phyloP scores from a whole-genome alignment of 2,329 filamentous ascomycete genomes.

The Tolypocladium nubicola region DNA sequence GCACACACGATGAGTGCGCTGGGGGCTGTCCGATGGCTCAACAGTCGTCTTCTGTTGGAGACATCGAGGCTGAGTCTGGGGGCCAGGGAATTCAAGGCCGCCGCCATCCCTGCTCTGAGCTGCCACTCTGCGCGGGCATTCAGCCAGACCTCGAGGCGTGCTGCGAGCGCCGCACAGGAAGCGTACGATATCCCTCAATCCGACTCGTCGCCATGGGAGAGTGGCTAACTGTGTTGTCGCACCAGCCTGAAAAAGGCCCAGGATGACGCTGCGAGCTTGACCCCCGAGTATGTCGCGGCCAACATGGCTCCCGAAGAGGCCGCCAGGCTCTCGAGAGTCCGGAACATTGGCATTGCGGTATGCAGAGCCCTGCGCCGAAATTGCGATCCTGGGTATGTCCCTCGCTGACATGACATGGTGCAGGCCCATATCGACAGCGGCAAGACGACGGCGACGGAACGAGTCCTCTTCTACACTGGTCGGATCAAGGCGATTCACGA shows the following conservation, averaged over 20 bases:
- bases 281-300: slow-evolving; percentile 54
- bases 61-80: slow-evolving; percentile 15
- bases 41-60: slow-evolving; percentile 24
- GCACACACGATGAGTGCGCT: slow-evolving; percentile 26
- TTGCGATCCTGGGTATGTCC: not conserved
- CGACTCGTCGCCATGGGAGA: not conserved
- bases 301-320: slow-evolving; percentile 75
- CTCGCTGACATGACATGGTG: slow-evolving; percentile 5
- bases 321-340: slow-evolving; percentile 65
- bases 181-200: slow-evolving; percentile 19
- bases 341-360: slow-evolving; percentile 97
- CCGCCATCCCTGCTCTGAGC: slow-evolving; percentile 10
- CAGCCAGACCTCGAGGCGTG: slow-evolving; percentile 17
- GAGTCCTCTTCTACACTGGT: slow-evolving; percentile 95
- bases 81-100: slow-evolving; percentile 15
- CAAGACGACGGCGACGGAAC: slow-evolving; percentile 93
- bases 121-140: slow-evolving; percentile 19
- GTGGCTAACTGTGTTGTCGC: slow-evolving; percentile 6
- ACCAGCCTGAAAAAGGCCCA: slow-evolving; percentile 40
- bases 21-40: slow-evolving; percentile 29
- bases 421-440: slow-evolving; percentile 97
- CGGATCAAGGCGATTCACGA: slow-evolving; percentile 96
- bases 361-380: slow-evolving; percentile 5
- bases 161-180: slow-evolving; percentile 27
- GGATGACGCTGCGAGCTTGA: slow-evolving; percentile 39